These are phyloP conservation scores for Candida insectalens DNA, from an alignment of 805 yeast genomes.

Conservation along the genomic window DNA sequence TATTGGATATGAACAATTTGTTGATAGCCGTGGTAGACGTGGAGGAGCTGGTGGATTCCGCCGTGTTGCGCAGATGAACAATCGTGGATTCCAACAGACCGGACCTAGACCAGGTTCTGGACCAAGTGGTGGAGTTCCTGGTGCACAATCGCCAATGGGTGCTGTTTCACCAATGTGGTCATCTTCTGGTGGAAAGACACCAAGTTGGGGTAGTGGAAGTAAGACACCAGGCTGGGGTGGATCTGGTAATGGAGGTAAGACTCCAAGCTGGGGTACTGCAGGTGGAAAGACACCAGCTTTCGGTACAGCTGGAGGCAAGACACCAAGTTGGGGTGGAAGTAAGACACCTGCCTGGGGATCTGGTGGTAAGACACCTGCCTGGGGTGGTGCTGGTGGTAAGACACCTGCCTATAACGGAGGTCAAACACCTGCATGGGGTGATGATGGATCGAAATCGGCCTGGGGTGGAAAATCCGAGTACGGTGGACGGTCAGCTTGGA, in stretches of 20 bases:
- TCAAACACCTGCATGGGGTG: conserved; percentile 33
- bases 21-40: conserved; percentile 35
- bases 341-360: conserved; percentile 28
- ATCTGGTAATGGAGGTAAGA: conserved; percentile 30
- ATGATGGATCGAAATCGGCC: conserved; percentile 16
- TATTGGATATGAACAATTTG: conserved; percentile 70
- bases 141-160: conserved; percentile 5
- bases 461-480: conserved; percentile 25
- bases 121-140: conserved; percentile 25
- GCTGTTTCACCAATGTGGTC: conserved; percentile 23
- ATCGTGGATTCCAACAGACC: neutral
- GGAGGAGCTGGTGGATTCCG: conserved; percentile 12
- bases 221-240: conserved; percentile 45
- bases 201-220: conserved; percentile 43
- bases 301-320: conserved; percentile 25
- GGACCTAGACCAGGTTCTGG: neutral
- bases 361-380: conserved; percentile 15
- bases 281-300: conserved; percentile 34
- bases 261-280: conserved; percentile 42
- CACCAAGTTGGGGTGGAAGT: conserved; percentile 32
- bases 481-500: conserved; percentile 6
- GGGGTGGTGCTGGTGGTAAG: conserved; percentile 11
- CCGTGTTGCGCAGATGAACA: neutral
- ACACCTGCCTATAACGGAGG: conserved; percentile 16
- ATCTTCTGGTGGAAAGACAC: conserved; percentile 27